Base-by-base conservation (phyloP, 2,329 filamentous ascomycete genomes). In the Fusarium sp. region DNA sequence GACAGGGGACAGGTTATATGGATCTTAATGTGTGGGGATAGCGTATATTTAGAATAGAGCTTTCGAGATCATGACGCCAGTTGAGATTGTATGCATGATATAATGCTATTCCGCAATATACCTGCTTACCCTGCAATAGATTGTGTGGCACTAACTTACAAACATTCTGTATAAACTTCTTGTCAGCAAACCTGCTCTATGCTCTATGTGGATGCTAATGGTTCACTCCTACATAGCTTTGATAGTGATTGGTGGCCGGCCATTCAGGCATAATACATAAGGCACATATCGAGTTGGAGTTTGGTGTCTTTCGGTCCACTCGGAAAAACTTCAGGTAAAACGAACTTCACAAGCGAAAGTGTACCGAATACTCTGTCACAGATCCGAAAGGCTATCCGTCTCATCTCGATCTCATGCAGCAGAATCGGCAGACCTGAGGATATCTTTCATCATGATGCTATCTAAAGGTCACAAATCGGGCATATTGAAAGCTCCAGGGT, bases 341-440 rank as follows among this genome's bases (percentile, higher is more conserved):
- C 7, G 30, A 30, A 30, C 30, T 7, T 30, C 30, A 30, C 30
- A 30, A 30, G 30, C 30, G 30, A 30, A 30, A 8, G 30, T 30
- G 9, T 7, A 5, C 20, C 5, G 20, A 26, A 12, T 11, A 52
- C 6, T 14, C 18, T 17, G 18, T 17, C 12, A 37, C 10, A 4
- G 37, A 14, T 12, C 26, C n/a, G 15, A 52, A 50, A 15, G 9
- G 9, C 20, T 14, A 11, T n/a, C 12, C 5, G 17, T 37, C 17
- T 7, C 9, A 50, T 50, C 32, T 50, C 6, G 17, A 37, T n/a
- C 20, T n/a, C 7, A 11, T 40, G 48, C 33, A 64, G 40, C 17
- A 42, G 37, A 64, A 42, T 55, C 32, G 45, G 50, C 41, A 62
- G 50, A 58, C 52, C 18, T 67, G 42, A 44, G 48, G 52, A 52